A percentile compares a stretch with the other conserved stretches of the same genome.
These are phyloP conservation scores for Amphichorda felina DNA, from an alignment of 2,329 filamentous ascomycete species.

Conservation along the genomic window DNA sequence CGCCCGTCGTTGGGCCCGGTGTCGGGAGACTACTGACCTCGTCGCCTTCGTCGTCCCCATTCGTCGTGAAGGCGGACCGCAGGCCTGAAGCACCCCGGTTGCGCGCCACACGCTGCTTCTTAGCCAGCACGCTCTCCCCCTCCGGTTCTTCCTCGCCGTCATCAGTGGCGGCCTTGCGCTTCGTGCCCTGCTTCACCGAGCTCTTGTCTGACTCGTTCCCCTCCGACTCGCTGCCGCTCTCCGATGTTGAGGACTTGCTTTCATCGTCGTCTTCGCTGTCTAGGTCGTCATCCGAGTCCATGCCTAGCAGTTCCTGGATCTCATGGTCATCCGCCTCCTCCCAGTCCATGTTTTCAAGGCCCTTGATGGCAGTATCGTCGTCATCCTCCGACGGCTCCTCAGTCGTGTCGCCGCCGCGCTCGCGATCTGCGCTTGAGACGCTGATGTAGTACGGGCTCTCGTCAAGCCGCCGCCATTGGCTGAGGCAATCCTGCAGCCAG, in stretches of 20 bases:
- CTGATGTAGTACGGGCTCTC: conserved; percentile 69
- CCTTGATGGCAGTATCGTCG: conserved; percentile 22
- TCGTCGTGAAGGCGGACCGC: conserved; percentile 29
- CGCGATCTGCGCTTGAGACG: conserved; percentile 55
- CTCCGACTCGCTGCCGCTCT: conserved; percentile 11
- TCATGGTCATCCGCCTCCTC: conserved; percentile 53
- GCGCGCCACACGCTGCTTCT: conserved; percentile 37
- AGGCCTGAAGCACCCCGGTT: conserved; percentile 32
- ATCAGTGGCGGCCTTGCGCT: conserved; percentile 15
- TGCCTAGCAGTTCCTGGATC: conserved; percentile 59
- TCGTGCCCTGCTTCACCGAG: conserved; percentile 13
- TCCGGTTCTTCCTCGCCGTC: conserved; percentile 16
- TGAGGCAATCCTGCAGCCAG: conserved; percentile 80
- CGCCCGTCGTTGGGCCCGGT: conserved; percentile 20
- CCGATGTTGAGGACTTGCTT: conserved; percentile 8
- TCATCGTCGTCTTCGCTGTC: conserved; percentile 8
- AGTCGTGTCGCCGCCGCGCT: conserved; percentile 12
- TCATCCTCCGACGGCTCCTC: conserved; percentile 18
- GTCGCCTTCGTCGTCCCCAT: conserved; percentile 18
- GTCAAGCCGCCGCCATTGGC: conserved; percentile 69
- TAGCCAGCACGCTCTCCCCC: conserved; percentile 29
- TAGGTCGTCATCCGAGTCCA: conserved; percentile 36
- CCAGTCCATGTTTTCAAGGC: conserved; percentile 48
- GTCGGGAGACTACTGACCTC: conserved; percentile 20
- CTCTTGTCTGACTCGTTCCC: conserved; percentile 13